Conservation (phyloP, 768 basidiomycete species). For the Scleroderma bovista region DNA sequence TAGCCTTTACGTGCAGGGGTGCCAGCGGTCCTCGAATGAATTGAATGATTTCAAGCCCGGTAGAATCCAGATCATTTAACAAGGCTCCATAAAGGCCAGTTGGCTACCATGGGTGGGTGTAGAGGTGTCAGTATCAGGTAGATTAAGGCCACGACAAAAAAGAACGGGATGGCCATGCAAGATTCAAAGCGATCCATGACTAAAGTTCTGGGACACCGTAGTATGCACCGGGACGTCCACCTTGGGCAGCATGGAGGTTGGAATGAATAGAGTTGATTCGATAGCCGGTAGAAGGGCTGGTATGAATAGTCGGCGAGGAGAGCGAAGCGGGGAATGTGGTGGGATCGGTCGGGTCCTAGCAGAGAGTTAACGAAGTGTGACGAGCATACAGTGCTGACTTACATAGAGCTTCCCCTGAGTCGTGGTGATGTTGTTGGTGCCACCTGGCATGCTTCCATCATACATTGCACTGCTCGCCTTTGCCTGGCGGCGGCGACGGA, state of each 20-base stretch:
- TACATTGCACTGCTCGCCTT: too few species aligned
- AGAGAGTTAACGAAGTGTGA: too few species aligned
- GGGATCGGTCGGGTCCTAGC: constrained; percentile 33
- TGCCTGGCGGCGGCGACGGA: constrained; percentile 16
- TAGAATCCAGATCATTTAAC: background rate
- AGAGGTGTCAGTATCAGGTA: background rate
- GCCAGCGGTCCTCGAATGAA: too few species aligned
- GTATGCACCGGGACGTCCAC: constrained; percentile 12
- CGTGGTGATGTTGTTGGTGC: too few species aligned
- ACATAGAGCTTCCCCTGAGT: constrained; percentile 26
- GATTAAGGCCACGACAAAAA: background rate
- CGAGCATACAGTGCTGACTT: too few species aligned
- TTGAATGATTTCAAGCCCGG: too few species aligned
- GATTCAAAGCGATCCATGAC: background rate
- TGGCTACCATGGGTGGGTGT: background rate
- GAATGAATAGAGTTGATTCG: constrained; percentile 9
- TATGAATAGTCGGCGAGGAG: constrained; percentile 9
- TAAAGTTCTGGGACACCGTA: constrained; percentile 23
- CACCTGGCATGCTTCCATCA: too few species aligned
- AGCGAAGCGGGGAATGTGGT: constrained; percentile 26
- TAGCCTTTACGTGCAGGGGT: too few species aligned
- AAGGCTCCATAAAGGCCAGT: background rate
- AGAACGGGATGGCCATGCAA: background rate
- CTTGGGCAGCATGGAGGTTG: constrained; percentile 2
- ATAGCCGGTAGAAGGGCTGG: constrained; percentile 3